Percentiles rank a stretch among this genome's conserved stretches.
Evolutionary conservation across 2,329 filamentous ascomycete species (phyloP).

Genomic region (Microcera coccophila): DNA sequence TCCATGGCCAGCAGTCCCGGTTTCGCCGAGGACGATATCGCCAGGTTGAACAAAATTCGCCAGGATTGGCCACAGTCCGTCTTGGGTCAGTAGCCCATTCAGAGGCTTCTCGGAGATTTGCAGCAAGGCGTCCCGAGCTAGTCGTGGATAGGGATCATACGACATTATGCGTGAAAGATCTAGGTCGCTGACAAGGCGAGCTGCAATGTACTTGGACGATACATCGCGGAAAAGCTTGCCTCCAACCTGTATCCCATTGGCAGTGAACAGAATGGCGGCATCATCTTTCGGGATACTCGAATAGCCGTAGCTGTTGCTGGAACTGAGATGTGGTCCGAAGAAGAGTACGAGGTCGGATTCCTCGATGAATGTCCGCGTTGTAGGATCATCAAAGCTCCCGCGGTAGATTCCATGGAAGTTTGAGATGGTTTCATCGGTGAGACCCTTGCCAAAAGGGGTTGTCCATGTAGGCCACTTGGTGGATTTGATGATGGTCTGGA

Average conservation of each 20-base stretch:
- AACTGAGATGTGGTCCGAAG: slow-evolving; percentile 45
- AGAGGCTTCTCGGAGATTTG: slow-evolving; percentile 12
- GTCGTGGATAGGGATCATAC: slow-evolving; percentile 25
- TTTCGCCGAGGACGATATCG: slow-evolving; percentile 56
- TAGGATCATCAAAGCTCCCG: slow-evolving; percentile 36
- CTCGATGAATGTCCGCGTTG: slow-evolving; percentile 36
- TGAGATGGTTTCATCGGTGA: slow-evolving; percentile 44
- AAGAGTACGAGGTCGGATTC: slow-evolving; percentile 42
- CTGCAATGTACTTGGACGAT: slow-evolving; percentile 16
- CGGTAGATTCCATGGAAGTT: slow-evolving; percentile 49
- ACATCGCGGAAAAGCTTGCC: slow-evolving; percentile 30
- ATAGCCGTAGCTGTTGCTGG: slow-evolving; percentile 42
- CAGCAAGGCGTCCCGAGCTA: slow-evolving; percentile 24
- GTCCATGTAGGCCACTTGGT: slow-evolving; percentile 48
- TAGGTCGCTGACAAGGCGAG: slow-evolving; percentile 19
- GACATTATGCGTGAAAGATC: slow-evolving; percentile 19
- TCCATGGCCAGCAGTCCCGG: slow-evolving; percentile 55
- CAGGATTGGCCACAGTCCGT: slow-evolving; percentile 45
- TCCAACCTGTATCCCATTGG: slow-evolving; percentile 30
- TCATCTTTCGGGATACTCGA: slow-evolving; percentile 35
- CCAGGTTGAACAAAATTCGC: slow-evolving; percentile 45
- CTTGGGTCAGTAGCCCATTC: slow-evolving; percentile 42
- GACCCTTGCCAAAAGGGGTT: slow-evolving; percentile 45
- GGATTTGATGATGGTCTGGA: slow-evolving; percentile 39
- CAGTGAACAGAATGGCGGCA: slow-evolving; percentile 32